Evolutionary conservation across 2,329 filamentous ascomycete species (phyloP).

Genomic region (Colletotrichum sp.): DNA sequence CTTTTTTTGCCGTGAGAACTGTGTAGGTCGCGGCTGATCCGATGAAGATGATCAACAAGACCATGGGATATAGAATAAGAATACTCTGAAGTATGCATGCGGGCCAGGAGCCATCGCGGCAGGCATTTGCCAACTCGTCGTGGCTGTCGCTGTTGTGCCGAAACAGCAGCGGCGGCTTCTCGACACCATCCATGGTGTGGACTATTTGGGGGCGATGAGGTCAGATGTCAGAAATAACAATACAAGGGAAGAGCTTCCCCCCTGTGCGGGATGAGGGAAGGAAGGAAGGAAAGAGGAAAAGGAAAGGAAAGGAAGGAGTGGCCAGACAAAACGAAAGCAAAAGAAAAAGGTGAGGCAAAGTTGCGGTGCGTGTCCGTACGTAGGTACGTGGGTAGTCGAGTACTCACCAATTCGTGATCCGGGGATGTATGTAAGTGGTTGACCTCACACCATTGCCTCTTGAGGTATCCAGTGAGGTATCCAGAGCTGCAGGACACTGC

Average conservation of each 20-base stretch:
- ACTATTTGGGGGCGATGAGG: constrained; percentile 7
- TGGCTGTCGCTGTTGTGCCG: not conserved
- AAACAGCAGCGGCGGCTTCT: constrained; percentile 26
- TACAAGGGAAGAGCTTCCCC: constrained; percentile 12
- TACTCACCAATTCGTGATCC: constrained; percentile 18
- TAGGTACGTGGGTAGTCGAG: not conserved
- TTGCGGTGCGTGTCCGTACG: not conserved
- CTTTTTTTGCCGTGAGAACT: constrained; percentile 55
- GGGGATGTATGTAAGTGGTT: constrained; percentile 1
- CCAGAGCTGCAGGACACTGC: not conserved
- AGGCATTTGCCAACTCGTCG: constrained; percentile 8
- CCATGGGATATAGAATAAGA: constrained; percentile 56
- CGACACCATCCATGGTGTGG: constrained; percentile 39
- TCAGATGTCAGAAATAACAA: constrained; percentile 20
- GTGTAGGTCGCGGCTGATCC: constrained; percentile 57
- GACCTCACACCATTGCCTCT: constrained; percentile 19
- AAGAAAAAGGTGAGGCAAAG: not conserved
- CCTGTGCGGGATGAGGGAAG: not conserved
- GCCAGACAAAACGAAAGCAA: not conserved
- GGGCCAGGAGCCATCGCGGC: constrained; percentile 6
- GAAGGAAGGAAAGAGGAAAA: not conserved
- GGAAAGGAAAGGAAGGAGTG: not conserved
- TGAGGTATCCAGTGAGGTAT: constrained; percentile 1
- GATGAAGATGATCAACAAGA: constrained; percentile 60
- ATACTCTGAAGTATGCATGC: constrained; percentile 46